These are phyloP conservation scores for Esteya vermicola DNA, from an alignment of 2,329 filamentous ascomycete species.

Conservation along the genomic window DNA sequence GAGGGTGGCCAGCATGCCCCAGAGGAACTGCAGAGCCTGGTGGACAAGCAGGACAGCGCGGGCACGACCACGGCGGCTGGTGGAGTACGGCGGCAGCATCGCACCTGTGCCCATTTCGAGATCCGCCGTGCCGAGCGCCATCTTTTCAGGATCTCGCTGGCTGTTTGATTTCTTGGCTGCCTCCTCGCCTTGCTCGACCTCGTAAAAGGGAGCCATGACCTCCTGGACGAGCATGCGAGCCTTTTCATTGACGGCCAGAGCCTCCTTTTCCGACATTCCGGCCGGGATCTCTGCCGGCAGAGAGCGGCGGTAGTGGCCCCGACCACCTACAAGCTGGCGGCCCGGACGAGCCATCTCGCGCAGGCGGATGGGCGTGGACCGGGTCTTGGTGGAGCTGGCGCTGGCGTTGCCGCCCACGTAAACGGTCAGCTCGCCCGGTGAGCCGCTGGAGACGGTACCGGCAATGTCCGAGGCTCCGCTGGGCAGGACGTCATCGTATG, in stretches of 20 bases:
- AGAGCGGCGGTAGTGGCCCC: conserved; percentile 5
- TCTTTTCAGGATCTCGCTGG: not conserved
- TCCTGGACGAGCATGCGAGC: not conserved
- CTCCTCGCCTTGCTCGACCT: not conserved
- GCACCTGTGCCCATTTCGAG: conserved; percentile 4
- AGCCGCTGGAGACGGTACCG: conserved; percentile 43
- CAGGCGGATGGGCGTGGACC: conserved; percentile 6
- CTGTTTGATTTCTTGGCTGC: not conserved
- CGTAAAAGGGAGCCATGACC: conserved; percentile 2
- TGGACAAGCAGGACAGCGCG: conserved; percentile 7
- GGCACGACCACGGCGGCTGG: not conserved
- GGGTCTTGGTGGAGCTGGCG: conserved; percentile 3
- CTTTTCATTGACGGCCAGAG: not conserved
- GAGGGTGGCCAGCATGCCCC: conserved; percentile 1
- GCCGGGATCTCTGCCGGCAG: conserved; percentile 1
- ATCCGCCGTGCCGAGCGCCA: no score
- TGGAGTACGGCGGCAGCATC: not conserved
- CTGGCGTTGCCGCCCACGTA: conserved; percentile 9
- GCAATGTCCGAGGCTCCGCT: conserved; percentile 42
- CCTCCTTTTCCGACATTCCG: not conserved
- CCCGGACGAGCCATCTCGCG: conserved; percentile 10
- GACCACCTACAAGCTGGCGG: conserved; percentile 8
- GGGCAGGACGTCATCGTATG: conserved; percentile 55
- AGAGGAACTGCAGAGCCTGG: conserved; percentile 6
- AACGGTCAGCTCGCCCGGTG: conserved; percentile 26